Evolutionary conservation across 345 rosid species (phyloP).

Genomic region (Eucalyptus microcorys): DNA sequence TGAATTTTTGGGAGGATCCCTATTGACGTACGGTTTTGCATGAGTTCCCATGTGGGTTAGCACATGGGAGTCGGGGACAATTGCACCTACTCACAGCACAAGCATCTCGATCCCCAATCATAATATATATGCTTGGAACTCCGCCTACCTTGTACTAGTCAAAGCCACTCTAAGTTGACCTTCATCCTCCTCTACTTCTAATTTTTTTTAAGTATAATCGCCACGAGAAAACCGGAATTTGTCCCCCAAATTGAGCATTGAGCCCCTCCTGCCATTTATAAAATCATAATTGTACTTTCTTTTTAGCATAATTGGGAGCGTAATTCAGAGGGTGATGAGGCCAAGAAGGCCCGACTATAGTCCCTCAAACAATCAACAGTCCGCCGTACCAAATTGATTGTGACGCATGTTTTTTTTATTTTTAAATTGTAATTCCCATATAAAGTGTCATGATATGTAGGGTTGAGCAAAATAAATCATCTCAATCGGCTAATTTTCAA

Average conservation of each 20-base stretch:
- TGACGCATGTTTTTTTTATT: neutral
- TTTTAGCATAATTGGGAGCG: neutral
- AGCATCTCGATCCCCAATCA: neutral
- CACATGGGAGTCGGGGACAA: neutral
- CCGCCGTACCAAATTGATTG: neutral
- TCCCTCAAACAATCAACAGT: neutral
- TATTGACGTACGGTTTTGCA: neutral
- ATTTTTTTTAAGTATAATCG: neutral
- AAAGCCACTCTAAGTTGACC: neutral
- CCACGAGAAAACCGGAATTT: neutral
- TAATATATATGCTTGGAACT: neutral
- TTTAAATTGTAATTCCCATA: neutral
- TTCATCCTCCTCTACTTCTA: neutral
- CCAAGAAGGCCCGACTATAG: neutral
- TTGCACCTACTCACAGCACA: neutral
- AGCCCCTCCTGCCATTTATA: neutral
- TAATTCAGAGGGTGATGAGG: neutral
- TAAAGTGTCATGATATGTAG: neutral
- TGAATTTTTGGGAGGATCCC: neutral
- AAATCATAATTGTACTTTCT: neutral
- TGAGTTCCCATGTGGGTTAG: neutral
- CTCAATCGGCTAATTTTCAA: fast-evolving
- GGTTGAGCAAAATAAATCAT: too few relatives aligned
- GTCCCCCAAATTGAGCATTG: neutral
- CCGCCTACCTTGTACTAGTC: neutral